phyloP scores from a whole-genome alignment of 2,329 filamentous ascomycete genomes.

The Botrytis byssoidea region DNA sequence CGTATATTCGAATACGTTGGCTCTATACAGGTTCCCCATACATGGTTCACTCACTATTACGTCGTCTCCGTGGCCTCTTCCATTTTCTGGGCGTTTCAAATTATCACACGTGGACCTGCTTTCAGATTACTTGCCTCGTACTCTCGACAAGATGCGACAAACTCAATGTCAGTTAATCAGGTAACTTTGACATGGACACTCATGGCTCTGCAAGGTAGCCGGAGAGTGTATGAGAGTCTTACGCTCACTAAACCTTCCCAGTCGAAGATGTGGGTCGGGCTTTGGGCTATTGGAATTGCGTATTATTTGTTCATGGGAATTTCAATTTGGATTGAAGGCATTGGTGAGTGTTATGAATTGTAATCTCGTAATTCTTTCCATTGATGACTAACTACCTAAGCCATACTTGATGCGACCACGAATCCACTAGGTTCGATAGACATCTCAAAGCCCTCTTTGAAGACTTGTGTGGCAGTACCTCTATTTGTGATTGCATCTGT shows the following conservation, averaged over 20 bases:
- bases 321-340: slow-evolving; percentile 81
- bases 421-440: slow-evolving; percentile 22
- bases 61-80: slow-evolving; percentile 67
- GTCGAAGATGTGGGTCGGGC: slow-evolving; percentile 80
- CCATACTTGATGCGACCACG: slow-evolving; percentile 23
- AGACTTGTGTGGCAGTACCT: slow-evolving; percentile 55
- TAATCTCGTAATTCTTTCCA: background rate
- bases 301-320: slow-evolving; percentile 76
- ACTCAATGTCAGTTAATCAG: slow-evolving; percentile 60
- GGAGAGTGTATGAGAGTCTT: slow-evolving; percentile 75
- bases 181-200: slow-evolving; percentile 66
- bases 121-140: slow-evolving; percentile 50
- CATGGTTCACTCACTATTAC: slow-evolving; percentile 91
- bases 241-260: slow-evolving; percentile 59
- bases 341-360: slow-evolving; percentile 51
- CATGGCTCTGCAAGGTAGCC: slow-evolving; percentile 70
- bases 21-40: slow-evolving; percentile 66
- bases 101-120: slow-evolving; percentile 52
- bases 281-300: slow-evolving; percentile 74
- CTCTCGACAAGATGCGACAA: slow-evolving; percentile 25
- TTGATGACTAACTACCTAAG: slow-evolving; percentile 31
- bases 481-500: slow-evolving; percentile 68
- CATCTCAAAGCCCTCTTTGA: slow-evolving; percentile 42
- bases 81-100: slow-evolving; percentile 70
- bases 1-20: slow-evolving; percentile 28